phyloP scores from a whole-genome alignment of 2,329 filamentous ascomycete species.

The Epichloe aotearoae region DNA sequence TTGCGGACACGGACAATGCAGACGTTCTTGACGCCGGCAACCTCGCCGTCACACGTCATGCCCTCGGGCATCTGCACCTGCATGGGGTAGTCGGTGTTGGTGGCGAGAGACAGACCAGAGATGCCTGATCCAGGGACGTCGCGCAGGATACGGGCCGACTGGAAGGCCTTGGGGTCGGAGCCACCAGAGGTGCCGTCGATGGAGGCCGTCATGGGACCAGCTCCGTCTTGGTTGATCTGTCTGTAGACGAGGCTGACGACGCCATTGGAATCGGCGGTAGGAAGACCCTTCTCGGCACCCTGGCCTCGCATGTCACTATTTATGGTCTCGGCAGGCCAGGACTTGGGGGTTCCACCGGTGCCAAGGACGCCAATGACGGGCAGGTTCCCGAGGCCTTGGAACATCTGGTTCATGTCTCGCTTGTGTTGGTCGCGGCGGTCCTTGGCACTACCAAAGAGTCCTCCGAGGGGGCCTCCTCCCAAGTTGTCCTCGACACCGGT shows the following conservation, averaged over 20 bases:
- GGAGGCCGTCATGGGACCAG: conserved; percentile 1
- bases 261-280: not conserved
- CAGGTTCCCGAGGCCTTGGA: conserved; percentile 5
- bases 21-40: conserved; percentile 5
- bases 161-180: conserved; percentile 2
- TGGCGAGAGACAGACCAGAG: conserved; percentile 1
- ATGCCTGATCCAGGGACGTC: conserved; percentile 1
- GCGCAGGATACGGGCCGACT: not conserved
- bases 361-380: not conserved
- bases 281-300: conserved; percentile 2
- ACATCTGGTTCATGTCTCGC: conserved; percentile 17
- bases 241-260: conserved; percentile 1
- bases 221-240: conserved; percentile 4
- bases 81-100: conserved; percentile 3
- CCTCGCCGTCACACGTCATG: conserved; percentile 2
- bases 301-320: not conserved
- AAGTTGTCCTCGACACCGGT: conserved; percentile 31
- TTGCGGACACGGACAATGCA: conserved; percentile 6
- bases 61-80: conserved; percentile 2
- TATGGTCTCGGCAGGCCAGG: not conserved
- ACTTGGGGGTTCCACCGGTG: not conserved
- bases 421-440: conserved; percentile 12
- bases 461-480: conserved; percentile 11
- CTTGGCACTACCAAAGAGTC: conserved; percentile 1
- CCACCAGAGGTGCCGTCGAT: conserved; percentile 2